Conservation (phyloP, 208 protist genomes). For the Leishmania tarentolae region DNA sequence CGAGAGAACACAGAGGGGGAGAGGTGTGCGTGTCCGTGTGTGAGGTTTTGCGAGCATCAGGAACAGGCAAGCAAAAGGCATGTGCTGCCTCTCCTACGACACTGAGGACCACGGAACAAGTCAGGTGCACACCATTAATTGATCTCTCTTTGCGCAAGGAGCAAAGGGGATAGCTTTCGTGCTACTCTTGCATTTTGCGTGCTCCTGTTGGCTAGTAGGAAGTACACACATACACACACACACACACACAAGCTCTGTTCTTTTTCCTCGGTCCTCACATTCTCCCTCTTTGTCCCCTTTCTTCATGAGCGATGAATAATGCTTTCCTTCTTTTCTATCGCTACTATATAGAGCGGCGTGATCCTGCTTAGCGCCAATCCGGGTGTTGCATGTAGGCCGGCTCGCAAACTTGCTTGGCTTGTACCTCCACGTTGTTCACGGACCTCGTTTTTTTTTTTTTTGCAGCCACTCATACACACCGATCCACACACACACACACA, state of each 20-base stretch:
- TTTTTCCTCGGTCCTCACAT: not conserved
- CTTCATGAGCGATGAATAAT: not conserved
- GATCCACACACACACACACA: not conserved
- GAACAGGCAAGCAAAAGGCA: not conserved
- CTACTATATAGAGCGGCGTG: not conserved
- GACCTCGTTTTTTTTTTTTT: conserved; percentile 16
- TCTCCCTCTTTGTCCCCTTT: not conserved
- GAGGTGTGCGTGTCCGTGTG: not conserved
- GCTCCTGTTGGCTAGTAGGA: not conserved
- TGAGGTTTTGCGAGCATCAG: not conserved
- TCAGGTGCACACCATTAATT: not conserved
- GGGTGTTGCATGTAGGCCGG: not conserved
- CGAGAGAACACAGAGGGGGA: not conserved
- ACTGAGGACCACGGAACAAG: not conserved
- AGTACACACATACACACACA: too few species aligned
- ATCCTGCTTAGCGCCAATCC: not conserved
- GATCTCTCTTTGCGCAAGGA: not conserved
- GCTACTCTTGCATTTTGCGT: not conserved
- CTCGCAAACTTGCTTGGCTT: not conserved
- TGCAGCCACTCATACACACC: not conserved
- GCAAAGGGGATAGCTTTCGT: not conserved
- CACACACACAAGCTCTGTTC: not conserved
- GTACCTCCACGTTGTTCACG: not conserved
- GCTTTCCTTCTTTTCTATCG: conserved; percentile 13
- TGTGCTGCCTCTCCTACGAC: not conserved